These are phyloP conservation scores for Exophiala dermatitidis DNA, from an alignment of 2,329 filamentous ascomycete genomes.

Conservation along the genomic window DNA sequence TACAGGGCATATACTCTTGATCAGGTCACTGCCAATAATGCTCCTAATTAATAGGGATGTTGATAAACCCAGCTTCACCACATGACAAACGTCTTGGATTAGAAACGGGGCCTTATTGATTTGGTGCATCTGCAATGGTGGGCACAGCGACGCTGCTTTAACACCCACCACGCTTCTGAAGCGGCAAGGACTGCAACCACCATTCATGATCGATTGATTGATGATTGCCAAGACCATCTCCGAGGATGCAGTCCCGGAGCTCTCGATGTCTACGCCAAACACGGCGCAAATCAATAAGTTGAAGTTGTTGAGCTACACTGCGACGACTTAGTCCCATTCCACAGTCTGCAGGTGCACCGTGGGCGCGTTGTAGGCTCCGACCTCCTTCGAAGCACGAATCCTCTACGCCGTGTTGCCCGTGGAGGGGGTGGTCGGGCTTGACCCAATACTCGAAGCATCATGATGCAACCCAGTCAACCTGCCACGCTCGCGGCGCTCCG, in stretches of 20 bases:
- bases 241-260: background rate
- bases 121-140: too few species aligned
- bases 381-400: background rate
- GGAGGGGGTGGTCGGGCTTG: background rate
- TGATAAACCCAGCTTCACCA: too few species aligned
- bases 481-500: conserved; percentile 40
- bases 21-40: too few species aligned
- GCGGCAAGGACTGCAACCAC: background rate
- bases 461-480: conserved; percentile 24
- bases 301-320: background rate
- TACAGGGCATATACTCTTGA: too few species aligned
- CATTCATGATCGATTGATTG: too few species aligned
- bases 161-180: background rate
- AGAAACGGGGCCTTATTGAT: too few species aligned
- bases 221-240: background rate
- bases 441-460: too few species aligned
- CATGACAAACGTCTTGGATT: too few species aligned
- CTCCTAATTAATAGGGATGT: too few species aligned
- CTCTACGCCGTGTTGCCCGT: conserved; percentile 3
- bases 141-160: background rate
- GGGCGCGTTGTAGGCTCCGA: background rate
- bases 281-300: background rate
- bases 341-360: background rate
- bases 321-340: background rate
- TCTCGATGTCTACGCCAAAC: background rate